Evolutionary conservation across 345 rosid species (phyloP).

Genomic region (Schrenkiella parvula): DNA sequence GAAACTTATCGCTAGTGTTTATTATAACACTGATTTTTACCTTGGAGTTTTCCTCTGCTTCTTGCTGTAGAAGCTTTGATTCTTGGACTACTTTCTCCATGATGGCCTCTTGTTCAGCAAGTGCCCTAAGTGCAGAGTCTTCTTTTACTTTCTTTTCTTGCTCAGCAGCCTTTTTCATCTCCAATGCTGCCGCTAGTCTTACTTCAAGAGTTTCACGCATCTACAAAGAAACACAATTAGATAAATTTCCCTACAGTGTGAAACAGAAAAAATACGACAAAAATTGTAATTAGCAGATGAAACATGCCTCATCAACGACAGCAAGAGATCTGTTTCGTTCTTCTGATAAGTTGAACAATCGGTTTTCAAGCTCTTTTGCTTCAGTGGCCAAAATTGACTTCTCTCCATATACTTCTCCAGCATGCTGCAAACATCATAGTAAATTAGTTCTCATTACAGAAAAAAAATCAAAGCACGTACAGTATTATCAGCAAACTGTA

Average conservation of each 20-base stretch:
- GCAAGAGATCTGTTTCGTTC: constrained; percentile 71
- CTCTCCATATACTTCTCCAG: constrained; percentile 93
- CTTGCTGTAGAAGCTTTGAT: constrained; percentile 57
- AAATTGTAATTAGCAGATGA: not conserved
- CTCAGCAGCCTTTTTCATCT: constrained; percentile 52
- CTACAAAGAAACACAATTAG: constrained; percentile 35
- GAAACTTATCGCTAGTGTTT: not conserved
- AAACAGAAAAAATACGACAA: not conserved
- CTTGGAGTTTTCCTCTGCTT: constrained; percentile 79
- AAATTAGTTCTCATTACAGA: not conserved
- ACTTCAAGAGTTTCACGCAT: constrained; percentile 60
- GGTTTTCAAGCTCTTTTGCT: constrained; percentile 74
- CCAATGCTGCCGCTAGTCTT: constrained; percentile 55
- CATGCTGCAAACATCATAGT: constrained; percentile 49
- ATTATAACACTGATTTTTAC: constrained; percentile 29
- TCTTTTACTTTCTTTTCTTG: constrained; percentile 61
- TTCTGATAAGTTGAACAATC: constrained; percentile 58
- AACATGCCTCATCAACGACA: constrained; percentile 61
- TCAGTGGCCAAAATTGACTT: constrained; percentile 76
- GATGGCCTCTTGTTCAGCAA: constrained; percentile 63
- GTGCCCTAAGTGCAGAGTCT: constrained; percentile 45
- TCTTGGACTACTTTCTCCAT: constrained; percentile 70
- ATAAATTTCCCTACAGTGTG: not conserved
- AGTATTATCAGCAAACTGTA: not conserved
- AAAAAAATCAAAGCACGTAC: not conserved